Conservation (phyloP, 75 land plant genomes). For the Isoetes taiwanensis region DNA sequence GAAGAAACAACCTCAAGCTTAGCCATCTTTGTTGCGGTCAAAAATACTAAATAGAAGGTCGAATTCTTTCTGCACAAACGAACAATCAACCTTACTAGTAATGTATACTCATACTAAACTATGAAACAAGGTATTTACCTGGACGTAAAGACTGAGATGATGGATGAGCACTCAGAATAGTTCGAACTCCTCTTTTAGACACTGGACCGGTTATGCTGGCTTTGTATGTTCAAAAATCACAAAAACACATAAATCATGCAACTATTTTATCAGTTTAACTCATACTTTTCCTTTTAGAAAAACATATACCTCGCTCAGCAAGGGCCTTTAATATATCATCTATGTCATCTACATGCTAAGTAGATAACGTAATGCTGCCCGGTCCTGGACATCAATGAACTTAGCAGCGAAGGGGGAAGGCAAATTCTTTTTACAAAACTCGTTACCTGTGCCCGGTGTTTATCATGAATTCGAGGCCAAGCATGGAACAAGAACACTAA, state of each 20-base stretch:
- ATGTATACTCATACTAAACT: not conserved
- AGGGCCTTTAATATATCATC: constrained; percentile 35
- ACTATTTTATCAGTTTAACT: not conserved
- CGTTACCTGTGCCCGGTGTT: constrained; percentile 31
- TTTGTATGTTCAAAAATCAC: not conserved
- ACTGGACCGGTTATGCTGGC: not conserved
- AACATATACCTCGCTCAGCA: constrained; percentile 17
- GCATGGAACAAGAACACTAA: constrained; percentile 11
- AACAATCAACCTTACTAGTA: not conserved
- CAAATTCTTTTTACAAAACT: not conserved
- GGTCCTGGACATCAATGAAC: constrained; percentile 18
- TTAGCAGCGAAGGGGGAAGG: not conserved
- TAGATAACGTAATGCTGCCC: constrained; percentile 34
- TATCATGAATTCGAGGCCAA: constrained; percentile 25
- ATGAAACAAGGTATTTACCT: constrained; percentile 1
- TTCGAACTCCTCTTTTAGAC: constrained; percentile 10
- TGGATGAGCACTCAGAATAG: constrained; percentile 20
- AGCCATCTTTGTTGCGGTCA: constrained; percentile 18
- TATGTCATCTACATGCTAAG: constrained; percentile 34
- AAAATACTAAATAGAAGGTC: constrained; percentile 27
- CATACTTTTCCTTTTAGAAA: not conserved
- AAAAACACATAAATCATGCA: not conserved
- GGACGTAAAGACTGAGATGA: constrained; percentile 18
- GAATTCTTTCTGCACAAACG: constrained; percentile 24
- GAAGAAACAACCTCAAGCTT: constrained; percentile 21